Evolutionary conservation across 768 basidiomycete species (phyloP).

Genomic region (Saitozyma podzolica): DNA sequence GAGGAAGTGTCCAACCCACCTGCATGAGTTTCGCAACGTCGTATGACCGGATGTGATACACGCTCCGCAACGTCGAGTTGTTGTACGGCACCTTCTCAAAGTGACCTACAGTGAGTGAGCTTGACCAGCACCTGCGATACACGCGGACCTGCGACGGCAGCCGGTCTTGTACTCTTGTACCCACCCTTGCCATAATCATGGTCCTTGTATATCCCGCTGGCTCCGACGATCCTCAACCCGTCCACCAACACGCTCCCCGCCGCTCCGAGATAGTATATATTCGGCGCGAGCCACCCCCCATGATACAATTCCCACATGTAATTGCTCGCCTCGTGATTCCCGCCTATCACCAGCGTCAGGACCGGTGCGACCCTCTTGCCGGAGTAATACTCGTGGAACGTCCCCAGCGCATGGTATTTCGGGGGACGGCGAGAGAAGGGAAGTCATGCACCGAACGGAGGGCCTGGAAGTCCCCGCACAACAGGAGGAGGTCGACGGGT

Average conservation of each 20-base stretch:
- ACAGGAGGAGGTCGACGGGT: constrained; percentile 78
- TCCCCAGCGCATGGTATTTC: constrained; percentile 81
- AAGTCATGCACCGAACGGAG: constrained; percentile 81
- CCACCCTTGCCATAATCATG: constrained; percentile 69
- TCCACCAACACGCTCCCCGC: constrained; percentile 86
- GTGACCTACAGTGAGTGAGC: constrained; percentile 57
- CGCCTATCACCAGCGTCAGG: constrained; percentile 90
- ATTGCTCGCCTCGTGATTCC: constrained; percentile 96
- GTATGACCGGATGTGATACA: constrained; percentile 88
- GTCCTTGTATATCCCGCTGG: constrained; percentile 85
- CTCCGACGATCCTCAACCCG: constrained; percentile 82
- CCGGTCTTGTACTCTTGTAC: too few relatives aligned
- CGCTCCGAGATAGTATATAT: constrained; percentile 92
- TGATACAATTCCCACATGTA: constrained; percentile 98
- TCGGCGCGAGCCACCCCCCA: constrained; percentile 94
- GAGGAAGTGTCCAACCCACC: constrained; percentile 33
- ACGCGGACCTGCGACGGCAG: too few relatives aligned
- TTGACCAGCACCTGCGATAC: not conserved
- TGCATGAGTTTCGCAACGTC: constrained; percentile 73
- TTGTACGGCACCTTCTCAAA: constrained; percentile 82
- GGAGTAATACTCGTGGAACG: constrained; percentile 83
- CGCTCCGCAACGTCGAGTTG: constrained; percentile 68
- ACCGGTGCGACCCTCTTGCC: constrained; percentile 78
- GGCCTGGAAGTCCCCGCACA: constrained; percentile 93
- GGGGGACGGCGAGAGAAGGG: constrained; percentile 86